Base-by-base conservation (phyloP, 176 grass and related monocot genomes). In the Raddia distichophylla region DNA sequence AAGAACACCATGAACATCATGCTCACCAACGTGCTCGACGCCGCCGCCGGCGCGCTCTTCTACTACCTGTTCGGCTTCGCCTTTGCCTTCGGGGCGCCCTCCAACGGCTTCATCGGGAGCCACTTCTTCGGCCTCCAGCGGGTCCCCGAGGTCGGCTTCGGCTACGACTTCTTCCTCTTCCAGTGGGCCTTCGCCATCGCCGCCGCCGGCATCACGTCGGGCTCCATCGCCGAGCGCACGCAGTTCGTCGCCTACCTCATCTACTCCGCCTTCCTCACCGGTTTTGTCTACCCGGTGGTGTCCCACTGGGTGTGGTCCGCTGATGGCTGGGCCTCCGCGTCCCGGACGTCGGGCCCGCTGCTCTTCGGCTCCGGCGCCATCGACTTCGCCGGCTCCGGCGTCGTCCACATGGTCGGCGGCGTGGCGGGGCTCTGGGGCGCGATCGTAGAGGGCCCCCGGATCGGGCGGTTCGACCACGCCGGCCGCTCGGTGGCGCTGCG, bases 1-100 rank as follows among this genome's bases (percentile, higher is more conserved):
- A 97, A 97, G 88, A 97, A 97, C 91, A 93, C 94, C 64, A 93
- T 97, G 94, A 97, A 93, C 84, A 97, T 93, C 70, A 91, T 97
- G 89, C 94, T 97, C 52, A 93, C 91, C 69, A 97, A 93, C 89
- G 91, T 97, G 33, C 91, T 97, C 9, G 94, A 97, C 60, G 94
- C 94, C 18, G 91, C 91, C 2, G 91, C 94, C 11, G 94, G 94
- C 13, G 91, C 86, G 66, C 81, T 97, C 69, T 97, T 91, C 84
- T 93, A 97, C 81, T 97, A 97, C 86, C 89, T 97, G n/a, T 97
- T 97, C 81, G 94, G 94, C 63, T 97, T 93, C 68, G 94, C 91
- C 7, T 97, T 97, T 67, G 94, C 94, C 42, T 97, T 91, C 77
- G 94, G 94, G 0, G 14, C 70, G 0, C 94, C 94, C 0, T 97